Evolutionary conservation across 192 early-diverging fungal genomes (phyloP).

Genomic region (Coemansia sp.): DNA sequence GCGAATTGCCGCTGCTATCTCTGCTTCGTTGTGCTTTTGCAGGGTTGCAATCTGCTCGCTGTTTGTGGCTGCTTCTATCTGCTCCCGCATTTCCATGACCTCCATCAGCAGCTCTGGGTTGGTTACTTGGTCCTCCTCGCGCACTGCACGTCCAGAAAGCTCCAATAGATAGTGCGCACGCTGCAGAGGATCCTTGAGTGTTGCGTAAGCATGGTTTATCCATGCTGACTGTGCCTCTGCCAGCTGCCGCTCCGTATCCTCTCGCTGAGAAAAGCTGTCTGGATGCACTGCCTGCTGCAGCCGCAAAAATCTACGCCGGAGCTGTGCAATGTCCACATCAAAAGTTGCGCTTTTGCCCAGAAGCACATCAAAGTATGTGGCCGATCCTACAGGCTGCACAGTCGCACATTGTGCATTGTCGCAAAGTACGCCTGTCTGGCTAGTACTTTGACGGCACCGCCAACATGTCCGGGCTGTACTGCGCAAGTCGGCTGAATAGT

Average conservation of each 20-base stretch:
- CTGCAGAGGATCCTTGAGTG: conserved; percentile 71
- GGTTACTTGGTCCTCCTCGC: conserved; percentile 62
- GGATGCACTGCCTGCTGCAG: conserved; percentile 86
- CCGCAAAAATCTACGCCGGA: conserved; percentile 66
- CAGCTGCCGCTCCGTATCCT: conserved; percentile 29
- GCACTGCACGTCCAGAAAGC: conserved; percentile 54
- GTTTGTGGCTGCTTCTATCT: conserved; percentile 64
- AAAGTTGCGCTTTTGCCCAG: conserved; percentile 51
- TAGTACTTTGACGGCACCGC: conserved; percentile 56
- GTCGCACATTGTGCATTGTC: conserved; percentile 56
- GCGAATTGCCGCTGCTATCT: conserved; percentile 15
- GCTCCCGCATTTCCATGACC: conserved; percentile 75
- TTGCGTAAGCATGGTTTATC: conserved; percentile 85
- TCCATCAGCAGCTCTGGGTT: conserved; percentile 79
- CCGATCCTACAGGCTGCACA: conserved; percentile 56
- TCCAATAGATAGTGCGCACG: conserved; percentile 80
- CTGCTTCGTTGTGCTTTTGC: conserved; percentile 63
- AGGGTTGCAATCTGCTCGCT: conserved; percentile 64
- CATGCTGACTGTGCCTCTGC: conserved; percentile 66
- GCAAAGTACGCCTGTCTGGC: conserved; percentile 56
- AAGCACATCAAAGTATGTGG: conserved; percentile 65
- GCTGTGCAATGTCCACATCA: conserved; percentile 60
- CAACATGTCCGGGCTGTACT: conserved; percentile 56
- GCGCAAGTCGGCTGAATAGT: neutral
- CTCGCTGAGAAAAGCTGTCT: conserved; percentile 66